Evolutionary conservation across 2,329 filamentous ascomycete genomes (phyloP).

Genomic region (Byssothecium circinans): DNA sequence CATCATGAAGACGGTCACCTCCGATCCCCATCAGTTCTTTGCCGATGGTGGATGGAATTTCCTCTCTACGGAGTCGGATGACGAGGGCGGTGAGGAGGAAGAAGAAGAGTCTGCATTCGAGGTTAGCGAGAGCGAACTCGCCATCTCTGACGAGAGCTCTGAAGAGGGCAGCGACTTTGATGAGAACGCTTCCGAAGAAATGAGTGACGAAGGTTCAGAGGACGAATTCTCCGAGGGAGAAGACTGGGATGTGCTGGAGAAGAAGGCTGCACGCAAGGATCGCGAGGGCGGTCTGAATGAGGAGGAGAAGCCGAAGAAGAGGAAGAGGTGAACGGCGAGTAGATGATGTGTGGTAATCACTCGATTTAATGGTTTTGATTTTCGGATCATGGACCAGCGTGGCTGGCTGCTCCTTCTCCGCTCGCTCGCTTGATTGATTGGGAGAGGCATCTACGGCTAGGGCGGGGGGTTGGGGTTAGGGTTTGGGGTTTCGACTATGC

Average conservation of each 20-base stretch:
- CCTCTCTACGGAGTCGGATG: conserved; percentile 83
- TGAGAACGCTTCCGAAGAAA: conserved; percentile 81
- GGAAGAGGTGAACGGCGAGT: conserved; percentile 48
- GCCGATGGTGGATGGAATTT: conserved; percentile 94
- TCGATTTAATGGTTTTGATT: no score
- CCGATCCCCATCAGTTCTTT: conserved; percentile 94
- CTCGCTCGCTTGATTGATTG: no score
- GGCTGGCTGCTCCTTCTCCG: no score
- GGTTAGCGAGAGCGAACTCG: conserved; percentile 80
- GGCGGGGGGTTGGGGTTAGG: no score
- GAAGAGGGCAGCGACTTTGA: conserved; percentile 94
- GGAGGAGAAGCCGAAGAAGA: conserved; percentile 68
- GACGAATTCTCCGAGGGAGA: conserved; percentile 66
- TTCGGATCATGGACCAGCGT: no score
- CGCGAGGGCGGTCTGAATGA: conserved; percentile 57
- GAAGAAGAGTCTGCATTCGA: conserved; percentile 93
- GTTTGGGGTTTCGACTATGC: no score
- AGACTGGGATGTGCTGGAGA: conserved; percentile 93
- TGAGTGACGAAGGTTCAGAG: conserved; percentile 63
- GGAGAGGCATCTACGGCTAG: no score
- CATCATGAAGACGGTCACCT: conserved; percentile 98
- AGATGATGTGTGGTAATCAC: neutral
- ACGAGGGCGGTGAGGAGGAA: conserved; percentile 72
- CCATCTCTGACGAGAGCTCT: conserved; percentile 70
- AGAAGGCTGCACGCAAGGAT: conserved; percentile 72